Evolutionary conservation across 257 asterid genomes (phyloP).

Genomic region (Parsonsia alboflavescens): DNA sequence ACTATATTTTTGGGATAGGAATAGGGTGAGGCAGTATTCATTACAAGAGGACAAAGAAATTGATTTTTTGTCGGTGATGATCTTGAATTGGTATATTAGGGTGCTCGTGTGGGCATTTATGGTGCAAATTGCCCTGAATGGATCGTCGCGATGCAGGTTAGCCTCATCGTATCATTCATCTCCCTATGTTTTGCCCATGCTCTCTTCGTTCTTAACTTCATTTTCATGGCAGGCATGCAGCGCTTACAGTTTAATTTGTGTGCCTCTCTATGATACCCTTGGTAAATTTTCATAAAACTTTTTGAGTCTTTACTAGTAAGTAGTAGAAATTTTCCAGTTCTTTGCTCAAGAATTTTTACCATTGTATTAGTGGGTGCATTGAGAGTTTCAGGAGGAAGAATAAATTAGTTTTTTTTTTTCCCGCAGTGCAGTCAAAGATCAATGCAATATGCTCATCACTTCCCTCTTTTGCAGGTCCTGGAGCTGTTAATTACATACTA

Average conservation of each 20-base stretch:
- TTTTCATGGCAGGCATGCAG: constrained; percentile 63
- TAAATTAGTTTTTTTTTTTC: background rate
- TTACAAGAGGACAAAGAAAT: background rate
- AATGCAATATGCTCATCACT: background rate
- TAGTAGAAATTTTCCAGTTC: background rate
- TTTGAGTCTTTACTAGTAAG: background rate
- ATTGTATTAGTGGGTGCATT: background rate
- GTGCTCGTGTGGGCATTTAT: constrained; percentile 80
- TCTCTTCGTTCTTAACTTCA: background rate
- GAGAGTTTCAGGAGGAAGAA: background rate
- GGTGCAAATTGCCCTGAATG: constrained; percentile 96
- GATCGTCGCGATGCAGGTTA: constrained; percentile 97
- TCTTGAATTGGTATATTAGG: constrained; percentile 34
- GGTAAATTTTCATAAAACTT: constrained; percentile 38
- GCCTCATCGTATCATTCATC: constrained; percentile 2
- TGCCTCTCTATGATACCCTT: constrained; percentile 90
- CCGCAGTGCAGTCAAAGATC: background rate
- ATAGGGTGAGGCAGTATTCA: background rate
- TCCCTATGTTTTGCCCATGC: background rate
- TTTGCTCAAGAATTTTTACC: background rate
- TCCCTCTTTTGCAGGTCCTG: constrained; percentile 51
- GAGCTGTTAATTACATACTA: constrained; percentile 79
- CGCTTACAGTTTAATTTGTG: constrained; percentile 78
- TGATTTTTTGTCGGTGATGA: background rate
- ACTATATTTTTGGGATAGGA: too few relatives aligned